A percentile compares a stretch with the other conserved stretches of the same genome.
These are phyloP conservation scores for Bocquillonia castaneifolia DNA, from an alignment of 441 rosid species.

Conservation along the genomic window DNA sequence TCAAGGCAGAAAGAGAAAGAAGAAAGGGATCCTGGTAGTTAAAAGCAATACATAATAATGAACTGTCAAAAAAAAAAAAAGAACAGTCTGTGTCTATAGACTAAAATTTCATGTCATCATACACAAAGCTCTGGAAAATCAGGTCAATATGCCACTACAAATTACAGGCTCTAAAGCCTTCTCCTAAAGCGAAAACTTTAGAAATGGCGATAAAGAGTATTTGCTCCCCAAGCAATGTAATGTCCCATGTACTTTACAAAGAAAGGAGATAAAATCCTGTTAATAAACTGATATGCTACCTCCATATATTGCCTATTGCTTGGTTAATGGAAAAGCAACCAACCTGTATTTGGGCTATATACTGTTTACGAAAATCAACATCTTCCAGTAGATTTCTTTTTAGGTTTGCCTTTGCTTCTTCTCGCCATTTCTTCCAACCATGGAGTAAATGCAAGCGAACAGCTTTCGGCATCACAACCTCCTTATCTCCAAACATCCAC, in stretches of 20 bases:
- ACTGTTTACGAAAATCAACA: slow-evolving; percentile 74
- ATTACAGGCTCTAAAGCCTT: neutral
- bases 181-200: slow-evolving; percentile 1
- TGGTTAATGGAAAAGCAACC: slow-evolving; percentile 20
- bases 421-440: slow-evolving; percentile 96
- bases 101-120: neutral
- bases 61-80: too few species aligned
- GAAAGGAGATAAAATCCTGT: slow-evolving; percentile 6
- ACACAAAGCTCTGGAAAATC: neutral
- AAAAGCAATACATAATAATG: too few species aligned
- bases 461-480: slow-evolving; percentile 84
- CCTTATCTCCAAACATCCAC: slow-evolving; percentile 93
- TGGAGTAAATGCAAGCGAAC: slow-evolving; percentile 63
- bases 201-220: neutral
- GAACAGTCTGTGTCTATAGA: too few species aligned
- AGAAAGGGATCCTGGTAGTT: too few species aligned
- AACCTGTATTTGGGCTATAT: slow-evolving; percentile 75
- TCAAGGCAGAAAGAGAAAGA: neutral
- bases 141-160: neutral
- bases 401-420: slow-evolving; percentile 76
- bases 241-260: neutral
- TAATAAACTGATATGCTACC: slow-evolving; percentile 5
- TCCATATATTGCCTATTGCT: slow-evolving; percentile 10
- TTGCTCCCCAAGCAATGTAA: slow-evolving; percentile 5
- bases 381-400: slow-evolving; percentile 65